These are phyloP conservation scores for Populus tomentosa DNA, from an alignment of 441 rosid genomes.

Conservation along the genomic window DNA sequence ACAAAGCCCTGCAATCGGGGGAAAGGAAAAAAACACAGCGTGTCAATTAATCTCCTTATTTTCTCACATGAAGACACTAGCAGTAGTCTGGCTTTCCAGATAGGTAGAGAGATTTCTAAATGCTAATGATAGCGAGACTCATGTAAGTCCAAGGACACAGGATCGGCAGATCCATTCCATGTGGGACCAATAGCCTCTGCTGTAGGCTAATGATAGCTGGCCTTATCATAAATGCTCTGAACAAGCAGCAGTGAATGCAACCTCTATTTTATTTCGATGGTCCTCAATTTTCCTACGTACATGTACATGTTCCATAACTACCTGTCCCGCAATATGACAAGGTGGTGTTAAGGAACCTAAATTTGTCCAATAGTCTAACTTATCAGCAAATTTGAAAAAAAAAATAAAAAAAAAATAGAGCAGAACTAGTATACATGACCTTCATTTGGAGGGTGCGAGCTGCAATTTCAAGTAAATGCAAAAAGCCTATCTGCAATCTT, in stretches of 20 bases:
- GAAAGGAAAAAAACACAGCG: not conserved
- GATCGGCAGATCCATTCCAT: not conserved
- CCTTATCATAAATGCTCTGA: not conserved
- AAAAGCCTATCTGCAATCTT: constrained; percentile 86
- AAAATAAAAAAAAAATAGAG: not conserved
- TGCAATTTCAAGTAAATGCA: constrained; percentile 64
- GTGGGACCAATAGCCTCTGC: not conserved
- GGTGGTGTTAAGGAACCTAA: not conserved
- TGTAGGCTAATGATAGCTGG: not conserved
- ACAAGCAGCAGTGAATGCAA: not conserved
- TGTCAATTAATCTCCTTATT: constrained; percentile 3
- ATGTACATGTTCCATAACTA: not conserved
- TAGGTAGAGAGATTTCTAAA: not conserved
- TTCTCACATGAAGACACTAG: not conserved
- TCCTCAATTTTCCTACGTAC: not conserved
- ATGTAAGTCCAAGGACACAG: not conserved
- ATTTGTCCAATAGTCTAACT: not conserved
- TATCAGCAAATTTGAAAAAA: not conserved
- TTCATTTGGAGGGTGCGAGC: constrained; percentile 29
- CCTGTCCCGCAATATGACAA: not conserved
- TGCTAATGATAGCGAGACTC: not conserved
- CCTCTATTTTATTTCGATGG: not conserved
- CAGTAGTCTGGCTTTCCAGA: not conserved
- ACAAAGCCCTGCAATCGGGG: constrained; percentile 38
- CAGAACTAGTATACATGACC: constrained; percentile 27